Conservation (phyloP, 1,284 basidiomycete species). For the Cutaneotrichosporon dermatis region DNA sequence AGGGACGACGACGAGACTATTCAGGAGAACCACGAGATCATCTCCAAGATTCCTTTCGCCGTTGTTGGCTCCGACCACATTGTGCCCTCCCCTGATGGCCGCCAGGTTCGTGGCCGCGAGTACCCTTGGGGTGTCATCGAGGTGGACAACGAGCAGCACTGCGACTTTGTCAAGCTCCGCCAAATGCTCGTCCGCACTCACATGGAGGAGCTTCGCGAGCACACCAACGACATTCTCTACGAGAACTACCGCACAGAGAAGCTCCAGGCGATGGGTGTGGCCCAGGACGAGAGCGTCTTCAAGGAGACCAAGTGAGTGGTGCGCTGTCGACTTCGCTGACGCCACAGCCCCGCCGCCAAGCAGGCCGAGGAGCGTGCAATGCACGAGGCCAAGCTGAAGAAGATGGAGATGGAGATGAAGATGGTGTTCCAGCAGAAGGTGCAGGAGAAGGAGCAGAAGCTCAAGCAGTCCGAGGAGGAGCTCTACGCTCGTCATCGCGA, state of each 20-base stretch:
- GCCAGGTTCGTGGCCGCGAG: conserved; percentile 80
- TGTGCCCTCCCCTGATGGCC: conserved; percentile 76
- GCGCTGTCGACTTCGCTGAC: no score
- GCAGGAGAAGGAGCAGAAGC: conserved; percentile 93
- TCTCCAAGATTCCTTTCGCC: conserved; percentile 94
- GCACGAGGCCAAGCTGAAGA: conserved; percentile 90
- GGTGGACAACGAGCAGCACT: conserved; percentile 96
- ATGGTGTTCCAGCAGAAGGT: conserved; percentile 99
- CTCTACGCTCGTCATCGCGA: conserved; percentile 94
- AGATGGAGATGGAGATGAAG: conserved; percentile 99
- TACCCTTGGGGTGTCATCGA: conserved; percentile 98
- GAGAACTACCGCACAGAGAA: conserved; percentile 97
- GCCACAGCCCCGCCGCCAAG: conserved; percentile 79
- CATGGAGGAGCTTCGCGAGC: conserved; percentile 95
- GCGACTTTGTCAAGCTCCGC: conserved; percentile 95
- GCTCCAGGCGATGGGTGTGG: conserved; percentile 88
- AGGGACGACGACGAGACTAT: conserved; percentile 96
- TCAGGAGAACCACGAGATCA: conserved; percentile 91
- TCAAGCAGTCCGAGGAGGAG: conserved; percentile 97
- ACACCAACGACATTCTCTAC: conserved; percentile 87
- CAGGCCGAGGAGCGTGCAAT: conserved; percentile 89
- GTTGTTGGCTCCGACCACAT: conserved; percentile 85
- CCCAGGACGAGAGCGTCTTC: conserved; percentile 93
- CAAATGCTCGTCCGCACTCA: conserved; percentile 97
- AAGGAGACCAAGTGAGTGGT: conserved; percentile 88